phyloP scores from a whole-genome alignment of 768 basidiomycete species.

The Tricholoma terreum region DNA sequence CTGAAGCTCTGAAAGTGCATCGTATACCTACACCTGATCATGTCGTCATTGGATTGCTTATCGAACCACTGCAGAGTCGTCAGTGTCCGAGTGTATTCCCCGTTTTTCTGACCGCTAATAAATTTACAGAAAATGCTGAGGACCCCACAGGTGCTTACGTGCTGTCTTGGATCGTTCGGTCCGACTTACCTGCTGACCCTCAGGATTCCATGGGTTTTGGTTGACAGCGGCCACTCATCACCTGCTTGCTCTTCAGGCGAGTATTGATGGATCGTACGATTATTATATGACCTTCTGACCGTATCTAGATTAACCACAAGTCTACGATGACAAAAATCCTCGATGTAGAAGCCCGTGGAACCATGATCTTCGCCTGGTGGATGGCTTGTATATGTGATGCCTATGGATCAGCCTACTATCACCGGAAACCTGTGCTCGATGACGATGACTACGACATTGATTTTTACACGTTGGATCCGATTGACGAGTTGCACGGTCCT shows the following conservation, averaged over 20 bases:
- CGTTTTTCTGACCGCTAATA: slow-evolving; percentile 8
- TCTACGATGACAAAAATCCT: slow-evolving; percentile 70
- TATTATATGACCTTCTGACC: slow-evolving; percentile 8
- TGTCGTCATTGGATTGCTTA: slow-evolving; percentile 75
- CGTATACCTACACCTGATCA: slow-evolving; percentile 76
- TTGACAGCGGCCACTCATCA: slow-evolving; percentile 74
- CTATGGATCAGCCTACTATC: slow-evolving; percentile 79
- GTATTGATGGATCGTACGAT: slow-evolving; percentile 18
- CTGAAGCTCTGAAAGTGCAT: slow-evolving; percentile 85
- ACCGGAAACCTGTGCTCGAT: slow-evolving; percentile 81
- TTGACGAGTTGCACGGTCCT: slow-evolving; percentile 39
- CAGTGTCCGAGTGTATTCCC: slow-evolving; percentile 36
- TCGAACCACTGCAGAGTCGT: slow-evolving; percentile 88
- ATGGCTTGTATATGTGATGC: slow-evolving; percentile 86
- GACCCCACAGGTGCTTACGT: slow-evolving; percentile 57
- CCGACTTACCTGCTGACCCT: slow-evolving; percentile 3
- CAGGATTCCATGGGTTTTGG: slow-evolving; percentile 88
- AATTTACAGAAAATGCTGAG: slow-evolving; percentile 61
- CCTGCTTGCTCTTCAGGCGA: slow-evolving; percentile 70
- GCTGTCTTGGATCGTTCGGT: slow-evolving; percentile 3
- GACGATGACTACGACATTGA: slow-evolving; percentile 90
- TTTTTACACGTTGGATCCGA: slow-evolving; percentile 75
- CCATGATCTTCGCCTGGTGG: slow-evolving; percentile 94
- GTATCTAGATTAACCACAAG: slow-evolving; percentile 75
- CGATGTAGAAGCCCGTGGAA: slow-evolving; percentile 73